Conservation (phyloP, 306 rosid genomes). For the Pyrus communis region DNA sequence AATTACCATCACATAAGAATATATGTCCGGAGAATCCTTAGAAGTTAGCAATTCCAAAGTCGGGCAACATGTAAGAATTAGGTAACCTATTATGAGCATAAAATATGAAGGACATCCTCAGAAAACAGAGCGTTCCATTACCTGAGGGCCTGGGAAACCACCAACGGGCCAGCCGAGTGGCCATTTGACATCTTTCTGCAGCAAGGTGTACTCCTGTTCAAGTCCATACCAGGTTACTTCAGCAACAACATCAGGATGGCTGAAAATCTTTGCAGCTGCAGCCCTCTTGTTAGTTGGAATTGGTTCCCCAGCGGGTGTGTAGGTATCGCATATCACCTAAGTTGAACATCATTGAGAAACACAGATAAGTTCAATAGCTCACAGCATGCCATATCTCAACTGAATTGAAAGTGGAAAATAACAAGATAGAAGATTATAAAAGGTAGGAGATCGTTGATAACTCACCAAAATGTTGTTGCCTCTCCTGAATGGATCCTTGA, state of each 20-base stretch:
- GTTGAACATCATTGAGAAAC: background rate
- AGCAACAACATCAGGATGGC: conserved; percentile 52
- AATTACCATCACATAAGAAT: background rate
- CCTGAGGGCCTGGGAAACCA: conserved; percentile 91
- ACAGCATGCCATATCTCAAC: background rate
- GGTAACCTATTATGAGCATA: background rate
- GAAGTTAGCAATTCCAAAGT: background rate
- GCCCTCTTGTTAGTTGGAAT: conserved; percentile 65
- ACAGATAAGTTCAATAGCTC: background rate
- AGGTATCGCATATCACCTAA: conserved; percentile 67
- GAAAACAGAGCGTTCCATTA: background rate
- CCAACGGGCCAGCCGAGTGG: conserved; percentile 90
- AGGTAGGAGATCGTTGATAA: background rate
- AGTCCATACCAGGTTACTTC: conserved; percentile 81
- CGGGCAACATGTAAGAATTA: background rate
- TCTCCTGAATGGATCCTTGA: conserved; percentile 80
- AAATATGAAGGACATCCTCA: background rate
- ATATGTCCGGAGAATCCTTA: background rate
- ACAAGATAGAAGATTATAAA: background rate
- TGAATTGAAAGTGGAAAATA: background rate
- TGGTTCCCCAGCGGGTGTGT: conserved; percentile 61
- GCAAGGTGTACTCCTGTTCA: conserved; percentile 91
- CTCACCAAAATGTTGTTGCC: conserved; percentile 71
- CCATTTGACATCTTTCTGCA: conserved; percentile 73
- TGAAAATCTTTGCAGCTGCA: conserved; percentile 58